A percentile compares a stretch with the other conserved stretches of the same genome.
Evolutionary conservation across 2,329 filamentous ascomycete genomes (phyloP).

Genomic region (Aspergillus fischeri): DNA sequence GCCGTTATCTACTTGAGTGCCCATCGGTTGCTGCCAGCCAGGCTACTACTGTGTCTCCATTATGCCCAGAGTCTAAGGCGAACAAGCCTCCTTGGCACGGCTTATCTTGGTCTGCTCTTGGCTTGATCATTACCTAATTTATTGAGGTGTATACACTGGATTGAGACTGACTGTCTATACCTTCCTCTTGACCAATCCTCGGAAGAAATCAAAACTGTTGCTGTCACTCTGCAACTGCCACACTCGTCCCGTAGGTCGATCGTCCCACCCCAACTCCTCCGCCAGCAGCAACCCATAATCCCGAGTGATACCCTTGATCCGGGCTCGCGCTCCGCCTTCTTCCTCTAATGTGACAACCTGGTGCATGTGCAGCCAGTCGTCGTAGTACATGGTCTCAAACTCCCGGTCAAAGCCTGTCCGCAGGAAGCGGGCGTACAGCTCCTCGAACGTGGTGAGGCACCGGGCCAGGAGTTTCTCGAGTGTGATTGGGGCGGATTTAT

Average conservation of each 20-base stretch:
- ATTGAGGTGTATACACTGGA: not conserved
- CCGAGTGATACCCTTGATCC: constrained; percentile 80
- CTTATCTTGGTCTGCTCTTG: not conserved
- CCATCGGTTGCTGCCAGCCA: not conserved
- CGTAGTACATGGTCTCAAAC: constrained; percentile 75
- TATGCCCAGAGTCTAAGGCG: not conserved
- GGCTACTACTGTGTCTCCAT: not conserved
- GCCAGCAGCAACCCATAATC: constrained; percentile 86
- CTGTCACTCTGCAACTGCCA: constrained; percentile 91
- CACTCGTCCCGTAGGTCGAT: constrained; percentile 68
- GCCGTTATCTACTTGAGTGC: not conserved
- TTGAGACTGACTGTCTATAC: constrained; percentile 39
- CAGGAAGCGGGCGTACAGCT: constrained; percentile 70
- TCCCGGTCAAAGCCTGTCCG: constrained; percentile 67
- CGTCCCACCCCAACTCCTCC: constrained; percentile 73
- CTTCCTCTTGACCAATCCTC: constrained; percentile 78
- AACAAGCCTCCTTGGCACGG: constrained; percentile 2
- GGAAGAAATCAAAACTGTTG: constrained; percentile 98
- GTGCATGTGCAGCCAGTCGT: constrained; percentile 78
- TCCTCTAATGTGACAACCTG: constrained; percentile 74
- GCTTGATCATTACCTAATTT: not conserved
- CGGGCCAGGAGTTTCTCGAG: constrained; percentile 78
- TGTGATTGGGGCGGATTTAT: constrained; percentile 52
- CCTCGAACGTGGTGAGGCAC: constrained; percentile 73
- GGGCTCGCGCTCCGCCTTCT: constrained; percentile 68